Evolutionary conservation across 257 asterid species (phyloP).

Genomic region (Gynochthodes officinalis): DNA sequence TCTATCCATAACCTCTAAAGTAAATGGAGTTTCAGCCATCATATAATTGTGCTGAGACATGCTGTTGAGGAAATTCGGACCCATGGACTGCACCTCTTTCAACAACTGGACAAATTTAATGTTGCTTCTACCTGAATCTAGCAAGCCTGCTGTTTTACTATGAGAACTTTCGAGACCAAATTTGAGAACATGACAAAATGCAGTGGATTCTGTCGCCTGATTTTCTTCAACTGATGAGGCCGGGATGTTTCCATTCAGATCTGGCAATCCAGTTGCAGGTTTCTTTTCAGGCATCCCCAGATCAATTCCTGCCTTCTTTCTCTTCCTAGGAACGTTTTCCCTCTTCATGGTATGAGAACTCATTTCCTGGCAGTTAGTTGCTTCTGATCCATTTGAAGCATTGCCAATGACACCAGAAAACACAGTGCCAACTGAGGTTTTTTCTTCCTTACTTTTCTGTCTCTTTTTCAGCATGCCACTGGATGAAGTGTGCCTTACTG

Average conservation of each 20-base stretch:
- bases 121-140: conserved; percentile 16
- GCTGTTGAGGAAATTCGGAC: conserved; percentile 21
- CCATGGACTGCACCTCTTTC: conserved; percentile 19
- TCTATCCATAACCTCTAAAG: conserved; percentile 19
- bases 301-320: conserved; percentile 25
- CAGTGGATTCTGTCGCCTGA: conserved; percentile 33
- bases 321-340: conserved; percentile 24
- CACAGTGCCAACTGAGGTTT: conserved; percentile 20
- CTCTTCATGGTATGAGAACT: conserved; percentile 22
- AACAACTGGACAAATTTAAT: conserved; percentile 25
- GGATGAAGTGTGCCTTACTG: conserved; percentile 1
- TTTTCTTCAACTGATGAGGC: conserved; percentile 29
- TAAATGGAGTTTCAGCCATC: conserved; percentile 13
- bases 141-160: conserved; percentile 12
- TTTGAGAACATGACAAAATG: conserved; percentile 20
- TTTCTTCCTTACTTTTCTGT: conserved; percentile 33
- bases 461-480: conserved; percentile 25
- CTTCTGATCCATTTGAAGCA: conserved; percentile 13
- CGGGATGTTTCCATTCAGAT: conserved; percentile 35
- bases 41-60: conserved; percentile 16
- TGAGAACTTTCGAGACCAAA: conserved; percentile 1
- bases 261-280: conserved; percentile 32
- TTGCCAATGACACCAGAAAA: not conserved
- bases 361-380: conserved; percentile 28
- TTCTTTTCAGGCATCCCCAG: conserved; percentile 21